phyloP scores from a whole-genome alignment of 2,329 filamentous ascomycete species.

The Sclerotinia nivalis region DNA sequence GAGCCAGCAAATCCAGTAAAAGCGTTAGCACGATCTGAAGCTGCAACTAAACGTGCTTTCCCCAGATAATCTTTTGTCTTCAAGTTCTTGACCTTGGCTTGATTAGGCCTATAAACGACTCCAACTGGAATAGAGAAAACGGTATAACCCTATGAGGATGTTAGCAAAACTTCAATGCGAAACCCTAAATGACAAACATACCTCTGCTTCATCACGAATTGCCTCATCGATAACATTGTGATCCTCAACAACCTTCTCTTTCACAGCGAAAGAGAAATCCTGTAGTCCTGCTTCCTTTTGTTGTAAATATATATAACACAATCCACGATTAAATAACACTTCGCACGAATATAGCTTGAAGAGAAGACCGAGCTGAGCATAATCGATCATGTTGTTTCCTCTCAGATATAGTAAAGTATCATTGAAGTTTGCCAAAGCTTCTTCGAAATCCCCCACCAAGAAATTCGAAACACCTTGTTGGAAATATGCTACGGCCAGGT shows the following conservation, averaged over 20 bases:
- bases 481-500: slow-evolving; percentile 96
- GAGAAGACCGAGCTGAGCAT: slow-evolving; percentile 89
- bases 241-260: slow-evolving; percentile 94
- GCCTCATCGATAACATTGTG: slow-evolving; percentile 98
- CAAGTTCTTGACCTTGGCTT: slow-evolving; percentile 96
- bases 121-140: slow-evolving; percentile 98
- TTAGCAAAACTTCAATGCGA: slow-evolving; percentile 28
- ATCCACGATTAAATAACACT: slow-evolving; percentile 92
- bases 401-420: slow-evolving; percentile 92
- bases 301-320: slow-evolving; percentile 96
- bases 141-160: slow-evolving; percentile 73
- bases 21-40: slow-evolving; percentile 76
- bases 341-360: slow-evolving; percentile 98
- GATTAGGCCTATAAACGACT: slow-evolving; percentile 91
- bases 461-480: slow-evolving; percentile 99
- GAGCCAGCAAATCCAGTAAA: slow-evolving; percentile 80
- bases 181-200: slow-evolving; percentile 45
- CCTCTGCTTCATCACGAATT: slow-evolving; percentile 88
- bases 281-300: slow-evolving; percentile 89
- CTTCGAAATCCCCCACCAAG: slow-evolving; percentile 92
- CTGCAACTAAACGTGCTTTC: slow-evolving; percentile 89
- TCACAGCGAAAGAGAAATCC: slow-evolving; percentile 85
- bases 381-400: slow-evolving; percentile 97
- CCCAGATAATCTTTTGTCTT: slow-evolving; percentile 98
- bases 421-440: slow-evolving; percentile 97